Conservation (phyloP, 2,329 filamentous ascomycete genomes). For the Fonsecaea nubica region DNA sequence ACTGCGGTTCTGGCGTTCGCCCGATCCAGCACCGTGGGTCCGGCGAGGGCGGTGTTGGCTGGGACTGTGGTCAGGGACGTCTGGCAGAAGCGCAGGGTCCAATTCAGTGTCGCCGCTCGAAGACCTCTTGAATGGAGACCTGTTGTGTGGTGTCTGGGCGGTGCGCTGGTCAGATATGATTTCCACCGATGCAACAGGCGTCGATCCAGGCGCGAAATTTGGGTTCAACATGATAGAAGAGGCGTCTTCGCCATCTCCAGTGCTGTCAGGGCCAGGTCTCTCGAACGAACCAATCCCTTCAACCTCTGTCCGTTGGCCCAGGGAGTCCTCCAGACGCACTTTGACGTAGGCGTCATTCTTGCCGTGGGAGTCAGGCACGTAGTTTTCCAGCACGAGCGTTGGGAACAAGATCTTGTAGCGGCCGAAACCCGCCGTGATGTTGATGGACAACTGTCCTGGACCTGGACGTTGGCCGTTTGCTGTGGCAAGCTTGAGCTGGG, state of each 20-base stretch:
- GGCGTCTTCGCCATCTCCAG: background rate
- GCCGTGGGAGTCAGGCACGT: background rate
- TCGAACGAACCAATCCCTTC: background rate
- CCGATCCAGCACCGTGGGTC: background rate
- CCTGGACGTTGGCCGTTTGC: background rate
- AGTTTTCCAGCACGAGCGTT: background rate
- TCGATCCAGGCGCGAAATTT: background rate
- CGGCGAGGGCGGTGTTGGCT: background rate
- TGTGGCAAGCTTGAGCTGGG: background rate
- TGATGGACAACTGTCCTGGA: slow-evolving; percentile 2
- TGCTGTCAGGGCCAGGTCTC: background rate
- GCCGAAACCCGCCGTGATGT: slow-evolving; percentile 2
- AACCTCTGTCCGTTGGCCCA: background rate
- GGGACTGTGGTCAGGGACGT: background rate
- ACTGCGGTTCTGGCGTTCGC: too few species aligned
- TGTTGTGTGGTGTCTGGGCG: too few species aligned
- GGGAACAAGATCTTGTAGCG: slow-evolving; percentile 5
- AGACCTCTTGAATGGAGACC: background rate
- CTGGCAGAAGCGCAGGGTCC: background rate
- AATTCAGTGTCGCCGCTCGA: background rate
- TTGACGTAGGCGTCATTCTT: background rate
- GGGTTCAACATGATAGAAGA: background rate
- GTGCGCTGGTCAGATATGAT: background rate
- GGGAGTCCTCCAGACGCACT: background rate
- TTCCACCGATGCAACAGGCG: background rate